phyloP scores from a whole-genome alignment of 768 basidiomycete genomes.

The Pleurotus djamor region DNA sequence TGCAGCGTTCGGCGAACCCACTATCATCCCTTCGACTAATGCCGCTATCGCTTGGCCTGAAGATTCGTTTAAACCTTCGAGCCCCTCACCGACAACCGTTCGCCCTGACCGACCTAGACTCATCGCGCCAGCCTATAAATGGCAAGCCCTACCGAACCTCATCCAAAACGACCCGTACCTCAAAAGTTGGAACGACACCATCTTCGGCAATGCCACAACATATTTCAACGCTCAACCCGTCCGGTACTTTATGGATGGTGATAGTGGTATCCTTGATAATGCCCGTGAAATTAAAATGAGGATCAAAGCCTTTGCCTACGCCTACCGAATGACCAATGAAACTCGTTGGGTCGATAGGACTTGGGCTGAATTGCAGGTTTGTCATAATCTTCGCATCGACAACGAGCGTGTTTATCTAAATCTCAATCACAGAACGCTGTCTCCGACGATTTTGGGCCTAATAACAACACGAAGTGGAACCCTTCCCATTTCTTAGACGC shows the following conservation, averaged over 20 bases:
- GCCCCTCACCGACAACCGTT: slow-evolving; percentile 54
- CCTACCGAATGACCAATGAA: slow-evolving; percentile 87
- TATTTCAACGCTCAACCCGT: slow-evolving; percentile 67
- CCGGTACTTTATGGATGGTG: slow-evolving; percentile 71
- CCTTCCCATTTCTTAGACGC: slow-evolving; percentile 86
- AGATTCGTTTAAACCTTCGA: slow-evolving; percentile 73
- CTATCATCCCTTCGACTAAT: slow-evolving; percentile 60
- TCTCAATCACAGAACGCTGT: slow-evolving; percentile 58
- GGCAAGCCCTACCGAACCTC: slow-evolving; percentile 75
- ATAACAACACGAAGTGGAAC: slow-evolving; percentile 76
- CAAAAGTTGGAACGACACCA: slow-evolving; percentile 84
- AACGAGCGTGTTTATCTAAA: not conserved
- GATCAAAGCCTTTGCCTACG: slow-evolving; percentile 92
- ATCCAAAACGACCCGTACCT: slow-evolving; percentile 87
- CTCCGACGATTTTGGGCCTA: slow-evolving; percentile 61
- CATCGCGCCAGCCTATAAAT: slow-evolving; percentile 90
- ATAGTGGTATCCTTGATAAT: slow-evolving; percentile 89
- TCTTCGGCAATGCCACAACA: slow-evolving; percentile 84
- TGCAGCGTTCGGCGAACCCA: slow-evolving; percentile 68
- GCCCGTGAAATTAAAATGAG: slow-evolving; percentile 88
- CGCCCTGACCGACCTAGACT: slow-evolving; percentile 86
- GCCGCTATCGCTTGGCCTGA: slow-evolving; percentile 67
- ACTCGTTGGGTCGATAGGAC: slow-evolving; percentile 88
- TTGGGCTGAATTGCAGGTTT: slow-evolving; percentile 79
- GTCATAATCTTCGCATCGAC: slow-evolving; percentile 18